Evolutionary conservation across 2,329 filamentous ascomycete genomes (phyloP).

Genomic region (Xylaria sp.): DNA sequence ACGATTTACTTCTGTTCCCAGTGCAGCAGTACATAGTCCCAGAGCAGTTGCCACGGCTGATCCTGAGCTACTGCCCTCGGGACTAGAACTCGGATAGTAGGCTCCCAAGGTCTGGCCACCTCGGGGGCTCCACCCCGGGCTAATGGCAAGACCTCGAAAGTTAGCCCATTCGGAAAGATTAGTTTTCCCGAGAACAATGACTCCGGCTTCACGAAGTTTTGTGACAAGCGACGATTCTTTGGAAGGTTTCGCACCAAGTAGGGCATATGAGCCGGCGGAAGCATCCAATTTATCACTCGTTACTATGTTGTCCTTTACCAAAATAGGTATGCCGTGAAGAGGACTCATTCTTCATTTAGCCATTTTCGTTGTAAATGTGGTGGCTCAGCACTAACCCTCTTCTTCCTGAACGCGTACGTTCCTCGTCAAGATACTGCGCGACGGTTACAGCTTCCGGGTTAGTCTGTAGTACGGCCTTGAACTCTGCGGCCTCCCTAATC

Average conservation of each 20-base stretch:
- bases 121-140: conserved; percentile 71
- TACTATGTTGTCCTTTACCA: conserved; percentile 78
- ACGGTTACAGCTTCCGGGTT: no score
- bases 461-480: no score
- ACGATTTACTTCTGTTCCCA: not conserved
- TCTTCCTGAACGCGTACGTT: no score
- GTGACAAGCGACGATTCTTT: conserved; percentile 72
- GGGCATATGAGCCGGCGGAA: conserved; percentile 74
- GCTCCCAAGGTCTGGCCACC: conserved; percentile 63
- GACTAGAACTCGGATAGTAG: not conserved
- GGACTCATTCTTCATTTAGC: conserved; percentile 47
- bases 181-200: conserved; percentile 74
- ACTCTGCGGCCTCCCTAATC: no score
- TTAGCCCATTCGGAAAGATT: conserved; percentile 79
- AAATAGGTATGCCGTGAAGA: conserved; percentile 78
- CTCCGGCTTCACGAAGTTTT: conserved; percentile 63
- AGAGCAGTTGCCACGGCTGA: not conserved
- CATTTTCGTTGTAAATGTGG: no score
- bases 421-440: no score
- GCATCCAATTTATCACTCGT: conserved; percentile 77
- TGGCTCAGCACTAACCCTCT: no score
- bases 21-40: not conserved
- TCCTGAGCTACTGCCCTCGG: not conserved
- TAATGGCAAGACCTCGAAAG: conserved; percentile 73
- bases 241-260: conserved; percentile 72